Conservation (phyloP, 169 alveolate genomes). For the Plasmodium chabaudi region DNA sequence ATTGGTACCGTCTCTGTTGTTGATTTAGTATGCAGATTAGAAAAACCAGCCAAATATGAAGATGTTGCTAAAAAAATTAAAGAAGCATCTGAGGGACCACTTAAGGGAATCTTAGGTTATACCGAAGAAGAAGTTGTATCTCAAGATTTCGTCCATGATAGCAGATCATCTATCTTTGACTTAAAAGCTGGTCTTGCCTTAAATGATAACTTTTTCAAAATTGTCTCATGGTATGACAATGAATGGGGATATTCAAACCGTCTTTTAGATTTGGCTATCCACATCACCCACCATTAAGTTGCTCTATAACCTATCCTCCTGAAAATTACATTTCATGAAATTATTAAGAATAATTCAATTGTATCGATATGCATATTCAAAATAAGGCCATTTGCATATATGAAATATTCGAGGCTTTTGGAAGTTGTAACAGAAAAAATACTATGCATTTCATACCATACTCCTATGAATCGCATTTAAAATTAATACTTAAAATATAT, state of each 20-base stretch:
- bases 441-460: no score
- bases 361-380: neutral
- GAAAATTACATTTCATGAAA: neutral
- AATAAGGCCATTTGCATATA: neutral
- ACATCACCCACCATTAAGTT: constrained; percentile 60
- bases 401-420: no score
- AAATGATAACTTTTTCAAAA: constrained; percentile 96
- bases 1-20: constrained; percentile 99
- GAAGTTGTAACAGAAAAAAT: no score
- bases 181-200: constrained; percentile 98
- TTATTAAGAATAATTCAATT: constrained; percentile 2
- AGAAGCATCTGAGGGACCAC: constrained; percentile 95
- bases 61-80: constrained; percentile 95
- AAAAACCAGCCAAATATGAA: constrained; percentile 96
- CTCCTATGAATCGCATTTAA: no score
- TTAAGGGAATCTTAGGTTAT: constrained; percentile 97
- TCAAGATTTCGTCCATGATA: constrained; percentile 95
- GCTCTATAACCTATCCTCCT: neutral
- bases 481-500: no score
- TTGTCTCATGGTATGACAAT: constrained; percentile 99
- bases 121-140: constrained; percentile 98
- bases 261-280: constrained; percentile 94
- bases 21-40: constrained; percentile 97
- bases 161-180: constrained; percentile 96
- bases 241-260: constrained; percentile 99